phyloP scores from a whole-genome alignment of 768 basidiomycete species.

The Polyporus arcularius region DNA sequence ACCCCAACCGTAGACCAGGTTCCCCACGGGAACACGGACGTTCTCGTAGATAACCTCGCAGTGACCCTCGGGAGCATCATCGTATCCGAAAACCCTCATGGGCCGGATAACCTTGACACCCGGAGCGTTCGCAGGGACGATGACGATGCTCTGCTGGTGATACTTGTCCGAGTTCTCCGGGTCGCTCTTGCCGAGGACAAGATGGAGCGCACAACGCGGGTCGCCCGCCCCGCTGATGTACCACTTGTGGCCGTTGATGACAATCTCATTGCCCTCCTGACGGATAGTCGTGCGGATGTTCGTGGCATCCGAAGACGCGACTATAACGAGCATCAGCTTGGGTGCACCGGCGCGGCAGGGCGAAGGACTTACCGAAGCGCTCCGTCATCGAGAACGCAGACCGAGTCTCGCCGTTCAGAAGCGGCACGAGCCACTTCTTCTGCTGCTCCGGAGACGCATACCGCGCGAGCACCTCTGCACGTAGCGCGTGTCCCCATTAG shows the following conservation, averaged over 20 bases:
- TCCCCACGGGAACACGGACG: slow-evolving; percentile 83
- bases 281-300: slow-evolving; percentile 90
- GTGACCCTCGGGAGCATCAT: slow-evolving; percentile 96
- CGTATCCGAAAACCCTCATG: slow-evolving; percentile 92
- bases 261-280: slow-evolving; percentile 82
- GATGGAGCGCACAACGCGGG: slow-evolving; percentile 83
- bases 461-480: slow-evolving; percentile 89
- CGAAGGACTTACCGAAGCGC: slow-evolving; percentile 61
- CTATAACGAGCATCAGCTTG: slow-evolving; percentile 38
- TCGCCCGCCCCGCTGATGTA: slow-evolving; percentile 98
- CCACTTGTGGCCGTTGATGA: slow-evolving; percentile 98
- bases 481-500: neutral
- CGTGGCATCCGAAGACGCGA: slow-evolving; percentile 94
- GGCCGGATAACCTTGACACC: slow-evolving; percentile 91
- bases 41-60: slow-evolving; percentile 95
- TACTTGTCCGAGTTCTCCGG: slow-evolving; percentile 75
- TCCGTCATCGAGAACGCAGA: slow-evolving; percentile 99
- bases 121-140: slow-evolving; percentile 86
- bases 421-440: slow-evolving; percentile 82
- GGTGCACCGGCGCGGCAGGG: neutral
- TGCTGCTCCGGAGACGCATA: slow-evolving; percentile 94
- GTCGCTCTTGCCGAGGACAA: slow-evolving; percentile 95
- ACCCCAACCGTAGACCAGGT: slow-evolving; percentile 91
- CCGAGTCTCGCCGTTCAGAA: slow-evolving; percentile 91
- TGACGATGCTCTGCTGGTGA: slow-evolving; percentile 89